Evolutionary conservation across 2,329 filamentous ascomycete species (phyloP).

Genomic region (Diaporthe caulivora): DNA sequence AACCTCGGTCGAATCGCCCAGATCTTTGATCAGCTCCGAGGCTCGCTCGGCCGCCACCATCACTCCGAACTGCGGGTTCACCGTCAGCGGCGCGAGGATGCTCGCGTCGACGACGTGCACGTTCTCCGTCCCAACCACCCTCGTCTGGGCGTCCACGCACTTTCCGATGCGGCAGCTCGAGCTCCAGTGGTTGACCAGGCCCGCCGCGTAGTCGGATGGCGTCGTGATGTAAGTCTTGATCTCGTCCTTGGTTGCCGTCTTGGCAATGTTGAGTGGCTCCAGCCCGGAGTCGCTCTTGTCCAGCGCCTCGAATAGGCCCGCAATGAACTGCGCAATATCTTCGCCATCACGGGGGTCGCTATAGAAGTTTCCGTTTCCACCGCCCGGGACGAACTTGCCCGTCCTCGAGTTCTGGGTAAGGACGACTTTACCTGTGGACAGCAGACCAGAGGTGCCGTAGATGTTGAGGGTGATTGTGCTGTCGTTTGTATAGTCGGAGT

Average conservation of each 20-base stretch:
- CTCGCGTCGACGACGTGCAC: slow-evolving; percentile 65
- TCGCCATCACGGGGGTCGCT: slow-evolving; percentile 59
- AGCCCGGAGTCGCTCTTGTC: slow-evolving; percentile 52
- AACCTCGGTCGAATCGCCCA: background rate
- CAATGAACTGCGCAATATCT: slow-evolving; percentile 63
- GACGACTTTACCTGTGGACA: slow-evolving; percentile 60
- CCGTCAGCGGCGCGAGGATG: slow-evolving; percentile 62
- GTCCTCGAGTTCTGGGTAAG: slow-evolving; percentile 50
- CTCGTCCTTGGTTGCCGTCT: slow-evolving; percentile 58
- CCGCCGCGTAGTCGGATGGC: slow-evolving; percentile 59
- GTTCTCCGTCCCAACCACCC: slow-evolving; percentile 62
- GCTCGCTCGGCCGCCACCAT: slow-evolving; percentile 67
- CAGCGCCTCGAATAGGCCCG: slow-evolving; percentile 61
- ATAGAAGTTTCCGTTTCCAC: slow-evolving; percentile 59
- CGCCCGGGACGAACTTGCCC: slow-evolving; percentile 56
- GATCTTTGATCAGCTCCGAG: slow-evolving; percentile 57
- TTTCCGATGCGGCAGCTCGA: slow-evolving; percentile 62
- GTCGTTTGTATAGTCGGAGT: slow-evolving; percentile 52
- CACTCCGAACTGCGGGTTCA: slow-evolving; percentile 67
- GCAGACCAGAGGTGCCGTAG: slow-evolving; percentile 67
- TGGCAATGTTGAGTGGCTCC: slow-evolving; percentile 61
- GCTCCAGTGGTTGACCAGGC: slow-evolving; percentile 66
- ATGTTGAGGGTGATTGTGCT: slow-evolving; percentile 68
- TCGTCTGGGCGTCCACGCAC: slow-evolving; percentile 61
- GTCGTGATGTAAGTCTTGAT: slow-evolving; percentile 64